A percentile compares a stretch with the other conserved stretches of the same genome.
These are phyloP conservation scores for Penicillium sp. DNA, from an alignment of 2,329 filamentous ascomycete genomes.

Conservation along the genomic window DNA sequence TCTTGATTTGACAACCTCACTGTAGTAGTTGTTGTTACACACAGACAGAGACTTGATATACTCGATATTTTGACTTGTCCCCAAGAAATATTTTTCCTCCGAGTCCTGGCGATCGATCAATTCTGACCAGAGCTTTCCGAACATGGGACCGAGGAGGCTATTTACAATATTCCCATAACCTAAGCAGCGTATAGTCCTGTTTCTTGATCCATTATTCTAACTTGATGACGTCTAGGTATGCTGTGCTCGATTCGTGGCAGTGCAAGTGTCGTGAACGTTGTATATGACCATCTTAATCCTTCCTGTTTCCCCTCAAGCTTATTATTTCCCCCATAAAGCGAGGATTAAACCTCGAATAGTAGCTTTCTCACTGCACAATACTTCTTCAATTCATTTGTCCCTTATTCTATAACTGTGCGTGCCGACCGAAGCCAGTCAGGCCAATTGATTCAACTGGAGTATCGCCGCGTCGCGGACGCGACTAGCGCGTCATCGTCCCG, in stretches of 20 bases:
- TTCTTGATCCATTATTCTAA: neutral
- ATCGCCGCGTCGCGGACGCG: constrained; percentile 9
- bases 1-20: too few species aligned
- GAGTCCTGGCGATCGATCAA: too few species aligned
- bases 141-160: too few species aligned
- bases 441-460: neutral
- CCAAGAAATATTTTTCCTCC: too few species aligned
- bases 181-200: neutral
- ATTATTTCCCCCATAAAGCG: neutral
- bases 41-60: too few species aligned
- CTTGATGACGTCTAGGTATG: neutral
- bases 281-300: neutral
- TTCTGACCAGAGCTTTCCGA: too few species aligned
- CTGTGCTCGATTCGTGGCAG: neutral
- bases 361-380: neutral
- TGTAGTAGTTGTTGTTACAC: too few species aligned
- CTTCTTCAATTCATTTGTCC: neutral
- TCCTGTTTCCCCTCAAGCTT: neutral
- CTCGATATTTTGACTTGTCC: too few species aligned
- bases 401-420: neutral
- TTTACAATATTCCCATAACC: too few species aligned
- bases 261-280: neutral
- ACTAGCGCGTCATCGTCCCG: constrained; percentile 14
- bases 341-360: too few species aligned
- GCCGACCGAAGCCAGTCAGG: neutral